phyloP scores from a whole-genome alignment of 2,329 filamentous ascomycete genomes.

The Claviceps quebecensis region DNA sequence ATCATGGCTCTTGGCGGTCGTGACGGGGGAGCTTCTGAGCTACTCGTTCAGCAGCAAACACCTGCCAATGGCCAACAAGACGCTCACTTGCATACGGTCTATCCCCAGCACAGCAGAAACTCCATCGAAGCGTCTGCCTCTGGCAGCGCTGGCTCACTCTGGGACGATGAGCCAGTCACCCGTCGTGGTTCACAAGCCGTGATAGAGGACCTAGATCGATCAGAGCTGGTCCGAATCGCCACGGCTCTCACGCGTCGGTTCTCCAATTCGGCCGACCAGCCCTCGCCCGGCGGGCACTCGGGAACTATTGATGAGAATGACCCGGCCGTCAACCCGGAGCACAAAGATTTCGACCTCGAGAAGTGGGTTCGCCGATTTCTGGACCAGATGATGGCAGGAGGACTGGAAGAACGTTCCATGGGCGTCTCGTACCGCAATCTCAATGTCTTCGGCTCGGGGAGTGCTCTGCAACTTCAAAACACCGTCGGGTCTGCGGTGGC shows the following conservation, averaged over 20 bases:
- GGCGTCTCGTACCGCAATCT: conserved; percentile 53
- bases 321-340: conserved; percentile 23
- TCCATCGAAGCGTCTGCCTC: neutral
- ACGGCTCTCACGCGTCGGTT: conserved; percentile 24
- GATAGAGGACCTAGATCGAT: conserved; percentile 20
- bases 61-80: neutral
- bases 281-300: conserved; percentile 8
- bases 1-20: neutral
- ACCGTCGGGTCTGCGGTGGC: conserved; percentile 47
- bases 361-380: conserved; percentile 29
- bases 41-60: neutral
- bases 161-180: conserved; percentile 3
- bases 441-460: conserved; percentile 51
- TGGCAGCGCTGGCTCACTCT: neutral
- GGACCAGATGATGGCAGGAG: conserved; percentile 35
- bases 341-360: conserved; percentile 25
- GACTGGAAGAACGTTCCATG: conserved; percentile 36
- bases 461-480: conserved; percentile 53
- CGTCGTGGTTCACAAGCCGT: conserved; percentile 7
- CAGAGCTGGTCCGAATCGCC: conserved; percentile 26
- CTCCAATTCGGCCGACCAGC: conserved; percentile 11
- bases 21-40: neutral
- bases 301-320: conserved; percentile 15
- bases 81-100: neutral
- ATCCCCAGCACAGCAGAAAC: neutral